These are phyloP conservation scores for Exophiala calicioides DNA, from an alignment of 2,329 filamentous ascomycete species.

Conservation along the genomic window DNA sequence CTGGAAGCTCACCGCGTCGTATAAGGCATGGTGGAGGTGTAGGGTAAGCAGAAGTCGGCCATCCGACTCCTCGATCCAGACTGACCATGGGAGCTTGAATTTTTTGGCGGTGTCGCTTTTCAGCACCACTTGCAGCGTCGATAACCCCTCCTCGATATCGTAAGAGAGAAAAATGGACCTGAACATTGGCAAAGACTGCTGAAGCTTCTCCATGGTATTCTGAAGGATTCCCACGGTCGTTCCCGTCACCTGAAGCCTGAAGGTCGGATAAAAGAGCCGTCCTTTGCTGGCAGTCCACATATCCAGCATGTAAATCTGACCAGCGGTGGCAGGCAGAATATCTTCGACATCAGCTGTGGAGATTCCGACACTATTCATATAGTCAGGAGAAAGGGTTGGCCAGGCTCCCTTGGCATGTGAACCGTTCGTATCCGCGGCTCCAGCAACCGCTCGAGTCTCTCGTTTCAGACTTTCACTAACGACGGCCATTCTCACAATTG, in stretches of 20 bases:
- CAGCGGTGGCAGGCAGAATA: conserved; percentile 69
- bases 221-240: conserved; percentile 48
- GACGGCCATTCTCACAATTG: conserved; percentile 64
- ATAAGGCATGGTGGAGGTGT: conserved; percentile 80
- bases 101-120: conserved; percentile 20
- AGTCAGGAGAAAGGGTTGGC: not conserved
- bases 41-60: conserved; percentile 46
- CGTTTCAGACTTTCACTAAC: conserved; percentile 3
- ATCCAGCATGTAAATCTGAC: conserved; percentile 78
- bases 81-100: conserved; percentile 20
- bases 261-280: conserved; percentile 70
- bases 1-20: conserved; percentile 79
- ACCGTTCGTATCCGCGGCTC: not conserved
- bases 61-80: conserved; percentile 1
- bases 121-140: conserved; percentile 22
- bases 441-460: not conserved
- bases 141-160: conserved; percentile 25
- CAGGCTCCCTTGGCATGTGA: not conserved
- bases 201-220: conserved; percentile 63
- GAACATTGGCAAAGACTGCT: conserved; percentile 62
- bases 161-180: conserved; percentile 63
- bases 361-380: conserved; percentile 39
- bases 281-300: conserved; percentile 71
- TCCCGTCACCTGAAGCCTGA: conserved; percentile 59
- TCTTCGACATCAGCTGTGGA: conserved; percentile 51